Base-by-base conservation (phyloP, 1,139 yeast genomes). In the Yamadazyma membranifaciens region DNA sequence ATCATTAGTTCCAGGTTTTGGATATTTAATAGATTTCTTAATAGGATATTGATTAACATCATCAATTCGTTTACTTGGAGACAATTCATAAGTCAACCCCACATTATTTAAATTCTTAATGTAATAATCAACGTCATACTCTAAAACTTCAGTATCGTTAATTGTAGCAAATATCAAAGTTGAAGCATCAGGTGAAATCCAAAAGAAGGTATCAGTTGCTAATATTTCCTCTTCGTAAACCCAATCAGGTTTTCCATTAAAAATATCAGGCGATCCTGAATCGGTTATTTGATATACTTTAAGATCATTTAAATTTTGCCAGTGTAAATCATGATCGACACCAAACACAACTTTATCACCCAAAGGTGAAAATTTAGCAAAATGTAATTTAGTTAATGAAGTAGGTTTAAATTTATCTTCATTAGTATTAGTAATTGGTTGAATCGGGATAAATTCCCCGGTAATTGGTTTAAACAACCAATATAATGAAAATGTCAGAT, bases 211-310 rank as follows among this genome's bases (percentile, higher is more conserved):
- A 49, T 84, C 87, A 5, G 71, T 66, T 0, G 76, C 72, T 4
- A 83, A 60, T 1, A 92, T 89, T 55, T 94, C 98, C 54, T 94
- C 98, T 59, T 92, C 98, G 56, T 92, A 92, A 0, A 92, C 87
- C 98, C 98, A 92, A 55, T 92, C 98, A 0, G 97, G 85, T 46
- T 80, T 83, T 0, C 96, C 99, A 56, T 92, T 88, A 52, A 81
- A 78, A n/a, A 87, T 68, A 34, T 75, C 63, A 0, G 60, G 60
- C 4, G 84, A 75, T 0, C 97, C 97, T 52, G 81, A 89, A 2
- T 54, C 44, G 0, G 98, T 88, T 10, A 92, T 63, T 52, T 69
- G 74, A 0, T 46, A 52, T 4, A 65, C 51, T 9, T 51, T 44
- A 9, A 50, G 51, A 3, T 58, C 46, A 1, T 45, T 41, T 0